A percentile compares a stretch with the other conserved stretches of the same genome.
Conservation (phyloP, 2,329 filamentous ascomycete species). For the Penicillium concentricum region DNA sequence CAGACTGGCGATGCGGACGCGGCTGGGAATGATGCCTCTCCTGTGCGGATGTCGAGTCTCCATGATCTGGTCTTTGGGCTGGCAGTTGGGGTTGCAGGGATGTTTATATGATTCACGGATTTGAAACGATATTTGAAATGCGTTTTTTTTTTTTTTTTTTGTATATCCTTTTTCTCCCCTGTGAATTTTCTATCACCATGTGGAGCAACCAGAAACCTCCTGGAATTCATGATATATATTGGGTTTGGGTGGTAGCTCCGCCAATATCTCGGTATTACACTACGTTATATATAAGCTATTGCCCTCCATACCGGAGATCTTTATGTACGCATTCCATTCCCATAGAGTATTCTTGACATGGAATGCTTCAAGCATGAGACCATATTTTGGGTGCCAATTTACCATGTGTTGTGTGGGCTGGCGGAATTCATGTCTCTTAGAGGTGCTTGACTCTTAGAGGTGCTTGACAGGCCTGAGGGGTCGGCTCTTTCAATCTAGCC, state of each 20-base stretch:
- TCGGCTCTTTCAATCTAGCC: not conserved
- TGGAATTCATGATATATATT: not conserved
- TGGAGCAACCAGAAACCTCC: not conserved
- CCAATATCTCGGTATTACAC: not conserved
- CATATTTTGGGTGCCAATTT: not conserved
- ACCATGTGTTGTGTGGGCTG: not conserved
- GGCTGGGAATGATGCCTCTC: constrained; percentile 28
- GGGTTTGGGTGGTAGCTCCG: not conserved
- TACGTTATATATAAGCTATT: not conserved
- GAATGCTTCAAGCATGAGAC: constrained; percentile 9
- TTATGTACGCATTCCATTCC: no score
- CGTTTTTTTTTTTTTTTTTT: constrained; percentile 5
- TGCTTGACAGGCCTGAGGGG: not conserved
- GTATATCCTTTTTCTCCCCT: constrained; percentile 8
- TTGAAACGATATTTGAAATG: constrained; percentile 1
- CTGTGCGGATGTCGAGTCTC: constrained; percentile 37
- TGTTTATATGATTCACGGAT: constrained; percentile 38
- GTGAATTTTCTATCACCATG: constrained; percentile 1
- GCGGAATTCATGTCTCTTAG: not conserved
- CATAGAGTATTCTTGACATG: constrained; percentile 10
- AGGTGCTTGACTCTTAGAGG: not conserved
- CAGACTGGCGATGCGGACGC: constrained; percentile 31
- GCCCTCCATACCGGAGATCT: no score
- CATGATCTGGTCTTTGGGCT: constrained; percentile 45
- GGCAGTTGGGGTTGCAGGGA: constrained; percentile 47